Base-by-base conservation (phyloP, 352 stramenopile species). In the Globisporangium alternatum region DNA sequence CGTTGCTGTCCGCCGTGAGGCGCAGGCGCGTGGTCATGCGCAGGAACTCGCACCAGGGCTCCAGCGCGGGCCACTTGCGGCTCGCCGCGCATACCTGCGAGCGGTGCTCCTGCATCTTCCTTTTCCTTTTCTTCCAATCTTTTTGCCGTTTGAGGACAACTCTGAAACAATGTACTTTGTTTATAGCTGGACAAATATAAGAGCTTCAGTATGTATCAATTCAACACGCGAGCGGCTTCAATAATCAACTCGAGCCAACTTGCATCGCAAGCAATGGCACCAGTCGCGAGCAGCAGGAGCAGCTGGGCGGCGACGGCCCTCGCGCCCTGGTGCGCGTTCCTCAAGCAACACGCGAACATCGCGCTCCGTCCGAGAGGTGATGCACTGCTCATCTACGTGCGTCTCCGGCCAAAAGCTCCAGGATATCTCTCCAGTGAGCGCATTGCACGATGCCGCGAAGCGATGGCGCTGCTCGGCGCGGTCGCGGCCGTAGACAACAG, bases 321-420 rank as follows among this genome's bases (percentile, higher is more conserved):
- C 5, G 60, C 60, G 49, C 60, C 57, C 41, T 66, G 48, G 49
- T 66, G 60, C 49, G 6, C 35, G 13, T 60, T 66, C 49, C 60
- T 60, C 21, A 66, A 59, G 49, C 35, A n/a, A 13, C 19, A 52
- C 39, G 15, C 39, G 35, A 52, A 19, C 30, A 21, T 49, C 21
- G 19, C 25, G 25, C 55, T 61, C 13, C 41, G 43, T 10, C 55
- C 39, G 3, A 52, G 8, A 2, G 49, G 21, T 4, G 17, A 56
- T 28, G 52, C 19, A 1, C 17, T 58, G 21, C 15, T 45, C n/a
- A 52, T 66, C 48, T 59, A 45, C 25, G 48, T 66, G 60, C 35
- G 28, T 6, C 52, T 66, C 4, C 52, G 49, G 17, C 21, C 49
- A 4, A 3, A 22, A 25, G 4, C 49, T 9, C 25, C 49, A 13